Evolutionary conservation across 495 filamentous ascomycete genomes (phyloP).

Genomic region (Hypomontagnella monticulosa): DNA sequence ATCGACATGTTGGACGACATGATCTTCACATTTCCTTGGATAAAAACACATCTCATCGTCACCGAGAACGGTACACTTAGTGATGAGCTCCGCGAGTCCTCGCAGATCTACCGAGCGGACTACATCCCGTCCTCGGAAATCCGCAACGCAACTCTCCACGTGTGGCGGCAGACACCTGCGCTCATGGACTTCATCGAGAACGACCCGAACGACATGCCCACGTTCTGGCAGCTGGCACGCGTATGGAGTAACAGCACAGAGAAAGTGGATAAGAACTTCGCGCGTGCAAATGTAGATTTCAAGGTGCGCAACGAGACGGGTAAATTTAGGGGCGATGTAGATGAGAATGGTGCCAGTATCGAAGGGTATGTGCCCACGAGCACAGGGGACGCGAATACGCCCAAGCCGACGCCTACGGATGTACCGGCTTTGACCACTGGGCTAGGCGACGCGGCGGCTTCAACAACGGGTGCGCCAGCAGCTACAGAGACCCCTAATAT

Average conservation of each 20-base stretch:
- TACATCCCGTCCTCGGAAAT: constrained; percentile 6
- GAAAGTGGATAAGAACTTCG: constrained; percentile 2
- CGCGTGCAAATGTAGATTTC: constrained; percentile 20
- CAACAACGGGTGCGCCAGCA: background rate
- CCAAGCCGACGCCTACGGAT: background rate
- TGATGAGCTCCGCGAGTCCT: background rate
- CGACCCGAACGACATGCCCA: background rate
- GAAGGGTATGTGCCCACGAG: background rate
- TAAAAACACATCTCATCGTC: constrained; percentile 4
- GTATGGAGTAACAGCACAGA: constrained; percentile 13
- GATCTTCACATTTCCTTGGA: constrained; percentile 17
- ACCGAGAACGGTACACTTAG: constrained; percentile 20
- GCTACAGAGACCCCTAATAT: constrained; percentile 11
- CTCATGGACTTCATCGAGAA: constrained; percentile 10
- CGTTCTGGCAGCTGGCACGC: constrained; percentile 6
- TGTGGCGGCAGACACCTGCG: constrained; percentile 22
- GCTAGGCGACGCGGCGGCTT: background rate
- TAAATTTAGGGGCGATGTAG: constrained; percentile 2
- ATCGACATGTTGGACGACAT: constrained; percentile 6
- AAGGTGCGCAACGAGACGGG: constrained; percentile 29
- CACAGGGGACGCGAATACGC: background rate
- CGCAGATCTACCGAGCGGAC: background rate
- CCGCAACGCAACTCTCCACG: constrained; percentile 26
- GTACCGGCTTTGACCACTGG: background rate
- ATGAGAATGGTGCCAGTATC: constrained; percentile 12